phyloP scores from a whole-genome alignment of 768 basidiomycete species.

The Mycena amicta region DNA sequence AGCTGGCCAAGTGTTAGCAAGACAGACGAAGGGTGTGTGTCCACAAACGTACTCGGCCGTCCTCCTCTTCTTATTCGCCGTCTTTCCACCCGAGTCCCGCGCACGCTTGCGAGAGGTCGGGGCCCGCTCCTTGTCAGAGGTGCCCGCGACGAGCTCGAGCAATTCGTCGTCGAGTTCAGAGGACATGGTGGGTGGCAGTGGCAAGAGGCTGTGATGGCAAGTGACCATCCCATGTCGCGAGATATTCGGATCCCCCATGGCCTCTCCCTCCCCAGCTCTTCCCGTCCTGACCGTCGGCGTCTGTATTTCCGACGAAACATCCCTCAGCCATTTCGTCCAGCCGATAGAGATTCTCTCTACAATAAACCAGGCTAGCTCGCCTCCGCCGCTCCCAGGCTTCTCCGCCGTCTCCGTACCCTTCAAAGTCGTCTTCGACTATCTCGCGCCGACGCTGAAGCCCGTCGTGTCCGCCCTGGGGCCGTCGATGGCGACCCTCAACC shows the following conservation, averaged over 20 bases:
- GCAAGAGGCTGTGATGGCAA: neutral
- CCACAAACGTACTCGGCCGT: conserved; percentile 58
- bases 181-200: conserved; percentile 13
- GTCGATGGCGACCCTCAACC: conserved; percentile 18
- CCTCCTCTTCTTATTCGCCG: conserved; percentile 68
- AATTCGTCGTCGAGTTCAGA: conserved; percentile 64
- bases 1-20: conserved; percentile 1
- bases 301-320: conserved; percentile 21
- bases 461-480: conserved; percentile 16
- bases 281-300: conserved; percentile 26
- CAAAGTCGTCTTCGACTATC: conserved; percentile 23
- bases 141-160: conserved; percentile 74
- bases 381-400: neutral
- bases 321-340: conserved; percentile 24
- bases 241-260: neutral
- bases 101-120: conserved; percentile 53
- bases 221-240: neutral
- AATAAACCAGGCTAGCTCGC: conserved; percentile 11
- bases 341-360: conserved; percentile 22
- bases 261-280: neutral
- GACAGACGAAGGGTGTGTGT: conserved; percentile 13
- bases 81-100: conserved; percentile 41
- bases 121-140: conserved; percentile 58
- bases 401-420: conserved; percentile 10
- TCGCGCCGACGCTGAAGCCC: conserved; percentile 23